phyloP scores from a whole-genome alignment of 768 basidiomycete species.

The Chalciporus sphaerocephalus region DNA sequence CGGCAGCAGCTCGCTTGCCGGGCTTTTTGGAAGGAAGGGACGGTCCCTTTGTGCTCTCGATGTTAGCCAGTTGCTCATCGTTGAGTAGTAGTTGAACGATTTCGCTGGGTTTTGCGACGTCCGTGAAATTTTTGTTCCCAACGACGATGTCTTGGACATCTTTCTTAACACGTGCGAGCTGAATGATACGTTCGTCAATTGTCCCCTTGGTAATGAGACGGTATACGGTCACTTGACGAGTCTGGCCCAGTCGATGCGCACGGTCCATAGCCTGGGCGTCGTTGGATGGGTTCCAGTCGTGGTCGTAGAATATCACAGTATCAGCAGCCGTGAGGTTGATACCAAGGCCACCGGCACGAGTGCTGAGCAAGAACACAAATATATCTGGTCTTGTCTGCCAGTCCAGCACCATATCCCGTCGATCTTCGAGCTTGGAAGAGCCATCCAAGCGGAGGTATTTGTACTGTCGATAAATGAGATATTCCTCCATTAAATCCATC shows the following conservation, averaged over 20 bases:
- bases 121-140: slow-evolving; percentile 91
- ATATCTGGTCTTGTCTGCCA: slow-evolving; percentile 97
- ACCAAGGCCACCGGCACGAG: slow-evolving; percentile 92
- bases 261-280: slow-evolving; percentile 99
- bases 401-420: slow-evolving; percentile 98
- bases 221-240: slow-evolving; percentile 95
- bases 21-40: slow-evolving; percentile 34
- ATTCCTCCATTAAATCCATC: slow-evolving; percentile 99
- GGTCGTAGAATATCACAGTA: slow-evolving; percentile 26
- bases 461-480: slow-evolving; percentile 93
- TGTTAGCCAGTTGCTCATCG: slow-evolving; percentile 83
- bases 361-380: slow-evolving; percentile 90
- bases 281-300: slow-evolving; percentile 76
- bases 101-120: slow-evolving; percentile 91
- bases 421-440: slow-evolving; percentile 89
- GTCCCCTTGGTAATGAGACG: slow-evolving; percentile 90
- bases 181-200: slow-evolving; percentile 95
- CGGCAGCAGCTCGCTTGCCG: slow-evolving; percentile 33
- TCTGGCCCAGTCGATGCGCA: slow-evolving; percentile 94
- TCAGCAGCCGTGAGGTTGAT: slow-evolving; percentile 86
- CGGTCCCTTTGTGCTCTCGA: slow-evolving; percentile 46
- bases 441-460: slow-evolving; percentile 93
- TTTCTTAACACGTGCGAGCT: slow-evolving; percentile 94
- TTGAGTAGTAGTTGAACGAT: slow-evolving; percentile 93
- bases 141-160: slow-evolving; percentile 99